Base-by-base conservation (phyloP, 2,329 filamentous ascomycete species). In the Colletotrichum sp. region DNA sequence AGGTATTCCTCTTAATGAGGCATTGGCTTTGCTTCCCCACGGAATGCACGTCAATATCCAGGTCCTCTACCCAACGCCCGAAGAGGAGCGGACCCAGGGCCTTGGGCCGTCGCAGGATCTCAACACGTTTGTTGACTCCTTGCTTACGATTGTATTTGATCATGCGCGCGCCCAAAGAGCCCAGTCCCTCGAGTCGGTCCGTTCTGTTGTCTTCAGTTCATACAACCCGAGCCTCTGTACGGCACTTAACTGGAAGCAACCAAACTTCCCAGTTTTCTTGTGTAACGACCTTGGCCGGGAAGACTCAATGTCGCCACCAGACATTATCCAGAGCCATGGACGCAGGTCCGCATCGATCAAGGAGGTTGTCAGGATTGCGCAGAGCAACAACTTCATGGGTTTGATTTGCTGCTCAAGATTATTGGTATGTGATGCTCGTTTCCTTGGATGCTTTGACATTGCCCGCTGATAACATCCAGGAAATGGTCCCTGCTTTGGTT, bases 301-400 rank as follows among this genome's bases (percentile, higher is more conserved):
- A 76, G 89, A 89, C 32, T 82, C 85, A 26, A 85, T 85, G 74
- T 80, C 81, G 8, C 82, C 84, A 16, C 83, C 84, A 2, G 83
- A 83, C 55, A 81, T 84, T 15, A 80, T 87, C 16, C 82, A 85
- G 75, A 87, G 90, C 79, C 95, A 92, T 79, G 95, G 95, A 18
- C 90, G 94, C 72, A 91, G 93, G 64, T 94, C 93, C 16, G 94
- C 94, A 78, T 98, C 95, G 8, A 95, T 99, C 79, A 99, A 99
- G 86, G 96, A 99, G 84, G 95, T 95, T 6, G 97, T 98, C 16
- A 92, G 96, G 78, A 95, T 98, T 82, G 96, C 96, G 26, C 95
- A 98, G 85, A 95, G 93, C 83, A 99, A 99, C 84, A 99, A 99
- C 83, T 95, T 99, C 79, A 99, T 99, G 97, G 97, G 97, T 5